Conservation (phyloP, 768 basidiomycete genomes). For the Tricholoma saponaceum region DNA sequence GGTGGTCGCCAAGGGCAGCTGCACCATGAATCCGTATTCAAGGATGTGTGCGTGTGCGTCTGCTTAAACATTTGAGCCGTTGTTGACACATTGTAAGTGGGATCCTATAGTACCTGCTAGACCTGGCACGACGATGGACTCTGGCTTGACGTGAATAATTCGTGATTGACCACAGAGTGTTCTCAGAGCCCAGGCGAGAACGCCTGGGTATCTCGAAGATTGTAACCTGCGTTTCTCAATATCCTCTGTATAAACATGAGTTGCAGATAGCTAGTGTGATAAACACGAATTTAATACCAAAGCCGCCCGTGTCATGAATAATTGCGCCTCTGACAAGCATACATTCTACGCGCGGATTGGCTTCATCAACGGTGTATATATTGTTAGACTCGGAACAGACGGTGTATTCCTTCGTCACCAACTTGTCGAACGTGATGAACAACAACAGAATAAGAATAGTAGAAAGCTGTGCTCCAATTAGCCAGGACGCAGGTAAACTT, state of each 20-base stretch:
- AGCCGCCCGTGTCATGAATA: conserved; percentile 45
- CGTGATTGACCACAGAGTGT: conserved; percentile 1
- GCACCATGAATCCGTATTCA: conserved; percentile 66
- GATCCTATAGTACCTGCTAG: conserved; percentile 57
- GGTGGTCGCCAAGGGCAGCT: conserved; percentile 59
- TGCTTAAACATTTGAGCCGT: conserved; percentile 16
- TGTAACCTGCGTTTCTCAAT: conserved; percentile 3
- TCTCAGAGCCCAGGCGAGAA: conserved; percentile 8
- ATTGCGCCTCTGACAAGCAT: conserved; percentile 46
- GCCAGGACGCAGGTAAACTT: conserved; percentile 4
- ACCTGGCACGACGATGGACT: conserved; percentile 63
- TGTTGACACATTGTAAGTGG: conserved; percentile 1
- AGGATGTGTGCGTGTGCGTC: conserved; percentile 82
- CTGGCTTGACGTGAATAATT: conserved; percentile 14
- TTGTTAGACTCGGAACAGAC: conserved; percentile 49
- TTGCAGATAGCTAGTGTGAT: not conserved
- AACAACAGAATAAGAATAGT: conserved; percentile 9
- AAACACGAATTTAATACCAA: conserved; percentile 30
- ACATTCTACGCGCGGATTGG: conserved; percentile 52
- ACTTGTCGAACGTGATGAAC: conserved; percentile 27
- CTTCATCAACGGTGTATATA: conserved; percentile 70
- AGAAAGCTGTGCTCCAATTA: conserved; percentile 6
- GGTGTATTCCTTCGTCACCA: conserved; percentile 34
- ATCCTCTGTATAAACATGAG: conserved; percentile 8
- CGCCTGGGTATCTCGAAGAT: not conserved